Base-by-base conservation (phyloP, 2,329 filamentous ascomycete genomes). In the Exophiala aquamarina region DNA sequence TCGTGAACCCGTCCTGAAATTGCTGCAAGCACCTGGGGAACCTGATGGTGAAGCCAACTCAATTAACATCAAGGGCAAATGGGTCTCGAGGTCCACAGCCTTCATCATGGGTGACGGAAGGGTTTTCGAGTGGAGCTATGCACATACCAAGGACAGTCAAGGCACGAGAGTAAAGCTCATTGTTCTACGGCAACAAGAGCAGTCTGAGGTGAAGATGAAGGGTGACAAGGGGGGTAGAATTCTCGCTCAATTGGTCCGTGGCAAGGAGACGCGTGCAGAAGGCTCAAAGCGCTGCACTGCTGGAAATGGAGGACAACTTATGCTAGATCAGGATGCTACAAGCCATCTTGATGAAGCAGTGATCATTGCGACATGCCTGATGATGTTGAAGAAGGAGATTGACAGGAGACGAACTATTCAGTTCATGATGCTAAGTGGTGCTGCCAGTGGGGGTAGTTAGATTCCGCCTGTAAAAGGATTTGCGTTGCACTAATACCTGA, bases 301-400 rank as follows among this genome's bases (percentile, higher is more conserved):
- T 3, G 70, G 69, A 0, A 72, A 71, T 57, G 70, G 70, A 2
- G 70, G 68, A 1, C 61, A 69, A 41, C 62, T 85, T 20, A 61
- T 84, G 4, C 65, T 84, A 8, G 78, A 82, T 46, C 63, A 66
- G 6, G 61, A 75, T n/a, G 67, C 66, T 3, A 34, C 53, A 7
- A 51, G 53, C 18, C 47, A 58, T 10, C 41, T 77, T 49, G 67
- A 66, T 11, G 70, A 79, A 57, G 66, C 72, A n/a, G 52, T 83
- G 15, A 69, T 77, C 8, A 70, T 84, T 14, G 72, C 75, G 34
- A 82, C 77, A 13, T 81, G 75, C 48, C 56, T 85, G 46, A 63
- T 75, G 13, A 82, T 86, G 81, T 61, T 85, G 56, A 84, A 85
- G 74, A 80, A 77, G 64, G 83, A 85, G 70, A 67, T 82, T 40